Conservation (phyloP, 257 asterid genomes). For the Coffea eugenioides region DNA sequence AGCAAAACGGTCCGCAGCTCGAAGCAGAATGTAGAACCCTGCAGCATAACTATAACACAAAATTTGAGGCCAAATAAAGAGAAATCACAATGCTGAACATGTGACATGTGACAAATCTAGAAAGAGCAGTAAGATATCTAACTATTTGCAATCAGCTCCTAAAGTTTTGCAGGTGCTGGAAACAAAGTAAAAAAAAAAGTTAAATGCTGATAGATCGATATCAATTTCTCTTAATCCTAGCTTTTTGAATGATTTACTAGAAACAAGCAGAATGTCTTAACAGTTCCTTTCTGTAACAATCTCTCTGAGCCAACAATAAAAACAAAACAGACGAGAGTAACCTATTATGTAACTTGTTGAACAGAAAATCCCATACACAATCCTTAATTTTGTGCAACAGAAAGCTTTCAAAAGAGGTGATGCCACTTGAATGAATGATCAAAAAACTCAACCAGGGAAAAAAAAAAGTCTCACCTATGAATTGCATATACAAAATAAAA, state of each 20-base stretch:
- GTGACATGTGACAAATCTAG: constrained; percentile 20
- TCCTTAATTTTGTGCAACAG: too few relatives aligned
- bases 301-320: neutral
- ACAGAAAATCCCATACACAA: too few relatives aligned
- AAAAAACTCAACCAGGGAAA: neutral
- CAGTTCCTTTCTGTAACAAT: too few relatives aligned
- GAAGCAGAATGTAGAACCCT: constrained; percentile 85
- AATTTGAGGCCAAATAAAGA: constrained; percentile 8
- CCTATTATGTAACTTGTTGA: too few relatives aligned
- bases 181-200: neutral
- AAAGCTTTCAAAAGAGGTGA: too few relatives aligned
- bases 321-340: neutral
- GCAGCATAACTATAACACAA: constrained; percentile 60
- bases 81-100: constrained; percentile 13
- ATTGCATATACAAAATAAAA: neutral
- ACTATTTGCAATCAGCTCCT: constrained; percentile 1
- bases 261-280: neutral
- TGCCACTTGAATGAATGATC: neutral
- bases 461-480: neutral
- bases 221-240: neutral
- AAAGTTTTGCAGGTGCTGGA: neutral
- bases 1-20: constrained; percentile 89
- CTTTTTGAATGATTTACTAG: neutral
- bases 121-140: neutral
- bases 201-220: neutral